Evolutionary conservation across 1,284 basidiomycete species (phyloP).

Genomic region (Ganoderma meredithae): DNA sequence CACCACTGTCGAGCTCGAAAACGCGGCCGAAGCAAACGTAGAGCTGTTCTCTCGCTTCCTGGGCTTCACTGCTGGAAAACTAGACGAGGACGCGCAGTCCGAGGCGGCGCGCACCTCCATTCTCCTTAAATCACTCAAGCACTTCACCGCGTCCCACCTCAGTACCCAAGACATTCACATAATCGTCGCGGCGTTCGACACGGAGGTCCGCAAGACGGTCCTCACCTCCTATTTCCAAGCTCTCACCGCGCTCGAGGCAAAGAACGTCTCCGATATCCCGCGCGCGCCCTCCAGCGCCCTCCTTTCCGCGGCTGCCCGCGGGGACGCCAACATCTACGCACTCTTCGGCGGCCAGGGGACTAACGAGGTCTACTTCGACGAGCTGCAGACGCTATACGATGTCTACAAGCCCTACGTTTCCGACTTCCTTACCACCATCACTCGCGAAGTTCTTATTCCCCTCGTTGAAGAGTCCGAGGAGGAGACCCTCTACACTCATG

Average conservation of each 20-base stretch:
- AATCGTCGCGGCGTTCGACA: constrained; percentile 78
- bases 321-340: constrained; percentile 87
- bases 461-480: constrained; percentile 72
- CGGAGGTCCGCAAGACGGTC: constrained; percentile 79
- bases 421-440: constrained; percentile 72
- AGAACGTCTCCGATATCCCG: constrained; percentile 66
- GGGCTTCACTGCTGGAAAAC: constrained; percentile 70
- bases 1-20: constrained; percentile 58
- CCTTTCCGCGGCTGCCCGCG: constrained; percentile 71
- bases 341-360: constrained; percentile 99
- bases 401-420: constrained; percentile 89
- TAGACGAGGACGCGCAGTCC: constrained; percentile 61
- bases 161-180: constrained; percentile 81
- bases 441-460: constrained; percentile 74
- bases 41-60: constrained; percentile 86
- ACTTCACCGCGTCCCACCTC: constrained; percentile 85
- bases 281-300: constrained; percentile 77
- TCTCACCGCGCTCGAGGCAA: constrained; percentile 74
- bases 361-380: constrained; percentile 98
- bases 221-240: constrained; percentile 86
- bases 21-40: constrained; percentile 68
- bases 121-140: constrained; percentile 75
- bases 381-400: constrained; percentile 92
- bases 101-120: constrained; percentile 69
- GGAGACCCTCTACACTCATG: constrained; percentile 79